phyloP scores from a whole-genome alignment of 129 eudicot species.

The Pulicaria dysenterica region DNA sequence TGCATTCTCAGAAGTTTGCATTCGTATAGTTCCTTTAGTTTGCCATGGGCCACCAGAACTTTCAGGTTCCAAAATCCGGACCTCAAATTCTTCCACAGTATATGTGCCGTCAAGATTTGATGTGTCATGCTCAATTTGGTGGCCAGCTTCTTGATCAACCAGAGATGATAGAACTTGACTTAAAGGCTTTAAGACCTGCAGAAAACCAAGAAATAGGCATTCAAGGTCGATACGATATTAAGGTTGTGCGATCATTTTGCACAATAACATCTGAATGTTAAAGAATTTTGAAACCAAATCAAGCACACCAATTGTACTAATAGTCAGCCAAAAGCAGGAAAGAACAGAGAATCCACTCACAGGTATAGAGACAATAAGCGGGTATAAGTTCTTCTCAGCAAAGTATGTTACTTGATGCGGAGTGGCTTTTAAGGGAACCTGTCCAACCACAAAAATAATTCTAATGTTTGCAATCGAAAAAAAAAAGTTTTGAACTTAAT shows the following conservation, averaged over 20 bases:
- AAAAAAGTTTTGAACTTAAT: conserved; percentile 8
- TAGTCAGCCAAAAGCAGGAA: conserved; percentile 16
- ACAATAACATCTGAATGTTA: conserved; percentile 17
- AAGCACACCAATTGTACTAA: background rate
- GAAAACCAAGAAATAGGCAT: conserved; percentile 21
- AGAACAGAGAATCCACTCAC: conserved; percentile 55
- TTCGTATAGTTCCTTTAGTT: conserved; percentile 81
- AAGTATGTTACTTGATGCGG: conserved; percentile 98
- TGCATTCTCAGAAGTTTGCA: conserved; percentile 96
- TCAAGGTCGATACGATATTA: conserved; percentile 7
- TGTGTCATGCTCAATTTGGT: conserved; percentile 79
- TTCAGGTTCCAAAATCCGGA: conserved; percentile 89
- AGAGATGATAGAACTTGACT: conserved; percentile 92
- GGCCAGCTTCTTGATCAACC: conserved; percentile 89
- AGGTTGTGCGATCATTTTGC: background rate
- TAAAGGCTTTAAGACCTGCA: conserved; percentile 81
- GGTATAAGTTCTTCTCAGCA: conserved; percentile 91
- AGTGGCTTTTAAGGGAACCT: conserved; percentile 94
- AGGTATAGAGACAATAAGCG: conserved; percentile 85
- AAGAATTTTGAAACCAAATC: background rate
- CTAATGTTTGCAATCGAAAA: background rate
- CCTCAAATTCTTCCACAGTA: conserved; percentile 89
- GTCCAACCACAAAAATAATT: conserved; percentile 25
- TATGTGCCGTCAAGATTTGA: conserved; percentile 72
- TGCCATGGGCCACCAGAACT: conserved; percentile 95